Conservation (phyloP, 495 filamentous ascomycete genomes). For the Xylaria sp. region DNA sequence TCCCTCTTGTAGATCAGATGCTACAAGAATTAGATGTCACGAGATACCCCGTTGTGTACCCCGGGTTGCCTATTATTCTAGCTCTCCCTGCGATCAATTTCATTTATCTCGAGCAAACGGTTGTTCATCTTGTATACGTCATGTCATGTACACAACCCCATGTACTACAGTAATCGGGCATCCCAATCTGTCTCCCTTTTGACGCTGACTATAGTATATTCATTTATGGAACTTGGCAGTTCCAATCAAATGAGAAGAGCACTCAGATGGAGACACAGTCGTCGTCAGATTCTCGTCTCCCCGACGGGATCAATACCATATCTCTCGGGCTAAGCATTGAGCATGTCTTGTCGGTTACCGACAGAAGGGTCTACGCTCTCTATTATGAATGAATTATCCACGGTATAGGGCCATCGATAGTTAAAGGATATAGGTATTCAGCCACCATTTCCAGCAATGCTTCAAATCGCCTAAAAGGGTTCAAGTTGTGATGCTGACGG, state of each 20-base stretch:
- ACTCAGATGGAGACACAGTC: not conserved
- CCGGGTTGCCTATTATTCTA: not conserved
- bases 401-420: not conserved
- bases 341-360: not conserved
- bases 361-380: not conserved
- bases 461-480: not conserved
- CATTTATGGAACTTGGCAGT: not conserved
- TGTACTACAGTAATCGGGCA: not conserved
- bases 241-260: not conserved
- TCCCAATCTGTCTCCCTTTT: not conserved
- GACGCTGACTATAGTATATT: conserved; percentile 13
- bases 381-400: not conserved
- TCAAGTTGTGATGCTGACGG: not conserved
- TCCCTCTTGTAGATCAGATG: not conserved
- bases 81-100: not conserved
- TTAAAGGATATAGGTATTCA: not conserved
- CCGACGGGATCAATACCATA: not conserved
- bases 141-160: conserved; percentile 6
- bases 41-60: conserved; percentile 5
- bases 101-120: not conserved
- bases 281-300: not conserved
- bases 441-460: not conserved
- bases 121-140: conserved; percentile 8
- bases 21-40: too few species aligned
- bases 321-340: not conserved